Conservation (phyloP, 768 basidiomycete genomes). For the Tremella fuciformis region DNA sequence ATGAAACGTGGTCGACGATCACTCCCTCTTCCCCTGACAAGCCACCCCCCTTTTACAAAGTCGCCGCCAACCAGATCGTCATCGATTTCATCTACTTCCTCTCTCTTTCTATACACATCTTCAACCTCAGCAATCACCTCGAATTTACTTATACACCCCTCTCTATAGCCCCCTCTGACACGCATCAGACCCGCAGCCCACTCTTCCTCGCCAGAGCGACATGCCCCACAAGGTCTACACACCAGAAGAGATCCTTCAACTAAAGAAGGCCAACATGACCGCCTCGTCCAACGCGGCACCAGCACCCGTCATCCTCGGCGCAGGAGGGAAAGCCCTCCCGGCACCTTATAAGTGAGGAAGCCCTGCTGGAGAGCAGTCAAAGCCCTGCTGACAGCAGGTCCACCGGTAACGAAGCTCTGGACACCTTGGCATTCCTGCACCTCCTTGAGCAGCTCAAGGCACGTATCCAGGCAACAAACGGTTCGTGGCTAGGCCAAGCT, state of each 20-base stretch:
- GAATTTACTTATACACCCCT: not conserved
- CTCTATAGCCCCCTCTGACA: not conserved
- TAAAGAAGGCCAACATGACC: not conserved
- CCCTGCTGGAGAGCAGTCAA: too few species aligned
- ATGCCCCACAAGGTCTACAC: not conserved
- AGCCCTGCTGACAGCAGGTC: conserved; percentile 28
- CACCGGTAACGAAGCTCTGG: conserved; percentile 58
- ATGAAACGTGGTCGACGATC: too few species aligned
- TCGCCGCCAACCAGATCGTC: not conserved
- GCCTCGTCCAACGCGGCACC: not conserved
- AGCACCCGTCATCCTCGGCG: conserved; percentile 23
- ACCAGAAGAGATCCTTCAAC: conserved; percentile 1
- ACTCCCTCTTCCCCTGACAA: too few species aligned
- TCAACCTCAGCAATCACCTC: not conserved
- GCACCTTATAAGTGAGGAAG: conserved; percentile 47
- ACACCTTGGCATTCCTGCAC: conserved; percentile 86
- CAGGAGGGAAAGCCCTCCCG: conserved; percentile 48
- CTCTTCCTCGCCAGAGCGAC: not conserved
- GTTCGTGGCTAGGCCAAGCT: conserved; percentile 53
- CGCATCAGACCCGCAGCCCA: not conserved
- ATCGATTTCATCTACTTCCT: not conserved
- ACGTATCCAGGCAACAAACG: conserved; percentile 60
- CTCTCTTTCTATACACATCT: not conserved
- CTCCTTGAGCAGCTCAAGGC: conserved; percentile 86
- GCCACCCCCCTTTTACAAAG: too few species aligned